Evolutionary conservation across 1,284 basidiomycete genomes (phyloP).

Genomic region (Pholiota adiposa): DNA sequence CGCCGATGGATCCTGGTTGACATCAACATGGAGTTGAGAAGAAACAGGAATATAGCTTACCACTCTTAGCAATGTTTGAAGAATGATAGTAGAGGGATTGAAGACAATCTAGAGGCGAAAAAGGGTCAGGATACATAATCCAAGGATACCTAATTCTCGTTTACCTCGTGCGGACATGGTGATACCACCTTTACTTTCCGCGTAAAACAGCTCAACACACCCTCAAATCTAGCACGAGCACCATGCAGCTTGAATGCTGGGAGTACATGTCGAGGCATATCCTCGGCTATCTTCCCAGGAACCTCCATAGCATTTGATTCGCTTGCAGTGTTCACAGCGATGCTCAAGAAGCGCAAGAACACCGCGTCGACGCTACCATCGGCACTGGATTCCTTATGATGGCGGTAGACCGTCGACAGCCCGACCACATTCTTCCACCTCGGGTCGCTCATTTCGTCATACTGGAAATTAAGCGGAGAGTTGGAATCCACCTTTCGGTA

Average conservation of each 20-base stretch:
- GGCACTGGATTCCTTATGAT: constrained; percentile 1
- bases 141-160: neutral
- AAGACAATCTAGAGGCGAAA: neutral
- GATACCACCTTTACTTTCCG: neutral
- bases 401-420: constrained; percentile 6
- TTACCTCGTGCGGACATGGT: constrained; percentile 3
- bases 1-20: neutral
- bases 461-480: neutral
- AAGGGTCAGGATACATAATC: neutral
- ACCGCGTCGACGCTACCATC: constrained; percentile 2
- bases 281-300: neutral
- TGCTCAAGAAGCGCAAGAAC: constrained; percentile 7
- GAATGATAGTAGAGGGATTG: constrained; percentile 4
- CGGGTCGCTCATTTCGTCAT: neutral
- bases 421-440: neutral
- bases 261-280: constrained; percentile 1
- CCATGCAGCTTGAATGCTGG: neutral
- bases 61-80: neutral
- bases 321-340: neutral
- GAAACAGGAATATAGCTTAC: neutral
- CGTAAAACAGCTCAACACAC: neutral
- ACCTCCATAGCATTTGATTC: neutral
- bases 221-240: neutral
- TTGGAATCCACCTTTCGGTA: neutral
- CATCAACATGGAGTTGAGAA: neutral